Conservation (phyloP, 768 basidiomycete species). For the Termitomyces sp. region DNA sequence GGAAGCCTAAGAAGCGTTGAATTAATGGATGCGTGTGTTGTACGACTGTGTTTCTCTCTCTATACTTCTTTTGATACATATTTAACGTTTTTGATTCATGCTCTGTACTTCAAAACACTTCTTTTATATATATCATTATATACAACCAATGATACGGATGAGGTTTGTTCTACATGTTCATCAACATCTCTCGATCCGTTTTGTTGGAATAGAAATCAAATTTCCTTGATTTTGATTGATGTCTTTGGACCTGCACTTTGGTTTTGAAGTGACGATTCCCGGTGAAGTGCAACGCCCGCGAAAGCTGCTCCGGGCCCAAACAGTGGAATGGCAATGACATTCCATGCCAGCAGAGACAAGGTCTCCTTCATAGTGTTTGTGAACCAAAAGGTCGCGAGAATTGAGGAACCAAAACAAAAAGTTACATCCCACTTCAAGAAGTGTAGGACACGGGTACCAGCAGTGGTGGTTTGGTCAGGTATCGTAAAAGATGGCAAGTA, state of each 20-base stretch:
- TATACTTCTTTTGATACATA: not conserved
- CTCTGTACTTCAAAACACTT: not conserved
- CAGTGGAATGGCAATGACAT: slow-evolving; percentile 30
- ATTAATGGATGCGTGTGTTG: not conserved
- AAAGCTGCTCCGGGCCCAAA: slow-evolving; percentile 50
- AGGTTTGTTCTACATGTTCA: not conserved
- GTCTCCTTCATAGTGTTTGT: slow-evolving; percentile 25
- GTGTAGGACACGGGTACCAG: slow-evolving; percentile 25
- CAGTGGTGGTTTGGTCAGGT: slow-evolving; percentile 18
- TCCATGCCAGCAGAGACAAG: slow-evolving; percentile 34
- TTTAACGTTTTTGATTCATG: not conserved
- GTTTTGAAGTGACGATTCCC: slow-evolving; percentile 27
- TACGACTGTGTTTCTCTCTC: not conserved
- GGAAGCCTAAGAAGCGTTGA: slow-evolving; percentile 10
- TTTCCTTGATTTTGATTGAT: slow-evolving; percentile 1
- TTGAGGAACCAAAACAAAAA: slow-evolving; percentile 31
- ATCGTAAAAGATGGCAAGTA: slow-evolving; percentile 30
- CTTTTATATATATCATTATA: not conserved
- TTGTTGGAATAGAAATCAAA: not conserved
- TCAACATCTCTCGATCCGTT: not conserved
- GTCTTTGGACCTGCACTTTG: not conserved
- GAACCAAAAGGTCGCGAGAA: slow-evolving; percentile 48
- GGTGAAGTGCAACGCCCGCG: slow-evolving; percentile 41
- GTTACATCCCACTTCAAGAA: slow-evolving; percentile 49
- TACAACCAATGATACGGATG: not conserved